Conservation (phyloP, 345 rosid genomes). For the Moricandia moricandioides region DNA sequence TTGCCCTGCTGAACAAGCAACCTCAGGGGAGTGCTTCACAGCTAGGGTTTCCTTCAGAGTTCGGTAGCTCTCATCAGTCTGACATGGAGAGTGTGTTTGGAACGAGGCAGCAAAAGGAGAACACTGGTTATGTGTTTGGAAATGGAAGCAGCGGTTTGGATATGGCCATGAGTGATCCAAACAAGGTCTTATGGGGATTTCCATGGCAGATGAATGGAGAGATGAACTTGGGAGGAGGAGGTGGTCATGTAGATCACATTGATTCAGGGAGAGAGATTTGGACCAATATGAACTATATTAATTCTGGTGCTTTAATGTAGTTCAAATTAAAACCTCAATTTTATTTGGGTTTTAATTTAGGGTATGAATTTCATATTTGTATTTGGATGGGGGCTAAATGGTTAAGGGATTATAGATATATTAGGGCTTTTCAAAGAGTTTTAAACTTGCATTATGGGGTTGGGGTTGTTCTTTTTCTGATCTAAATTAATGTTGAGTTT, state of each 20-base stretch:
- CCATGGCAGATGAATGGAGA: conserved; percentile 77
- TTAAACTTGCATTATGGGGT: not conserved
- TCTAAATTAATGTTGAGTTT: conserved; percentile 19
- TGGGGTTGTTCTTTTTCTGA: conserved; percentile 6
- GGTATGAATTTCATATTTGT: conserved; percentile 8
- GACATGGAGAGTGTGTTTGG: conserved; percentile 29
- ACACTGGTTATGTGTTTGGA: conserved; percentile 25
- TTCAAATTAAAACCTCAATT: conserved; percentile 24
- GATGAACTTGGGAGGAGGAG: conserved; percentile 35
- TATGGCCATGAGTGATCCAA: conserved; percentile 39
- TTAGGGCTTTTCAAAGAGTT: conserved; percentile 25
- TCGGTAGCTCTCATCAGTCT: conserved; percentile 31
- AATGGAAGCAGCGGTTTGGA: conserved; percentile 41
- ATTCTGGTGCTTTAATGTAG: conserved; percentile 43
- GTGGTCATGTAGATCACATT: conserved; percentile 35
- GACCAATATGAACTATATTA: conserved; percentile 46
- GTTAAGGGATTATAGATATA: conserved; percentile 11
- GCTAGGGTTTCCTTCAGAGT: conserved; percentile 44
- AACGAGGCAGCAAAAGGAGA: conserved; percentile 12
- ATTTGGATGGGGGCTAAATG: not conserved
- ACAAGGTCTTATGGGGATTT: conserved; percentile 53
- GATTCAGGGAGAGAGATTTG: conserved; percentile 57
- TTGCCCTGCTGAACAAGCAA: conserved; percentile 72
- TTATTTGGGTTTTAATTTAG: conserved; percentile 33
- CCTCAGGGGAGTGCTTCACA: conserved; percentile 38